Evolutionary conservation across 257 asterid genomes (phyloP).

Genomic region (Solanum gracilifrons): DNA sequence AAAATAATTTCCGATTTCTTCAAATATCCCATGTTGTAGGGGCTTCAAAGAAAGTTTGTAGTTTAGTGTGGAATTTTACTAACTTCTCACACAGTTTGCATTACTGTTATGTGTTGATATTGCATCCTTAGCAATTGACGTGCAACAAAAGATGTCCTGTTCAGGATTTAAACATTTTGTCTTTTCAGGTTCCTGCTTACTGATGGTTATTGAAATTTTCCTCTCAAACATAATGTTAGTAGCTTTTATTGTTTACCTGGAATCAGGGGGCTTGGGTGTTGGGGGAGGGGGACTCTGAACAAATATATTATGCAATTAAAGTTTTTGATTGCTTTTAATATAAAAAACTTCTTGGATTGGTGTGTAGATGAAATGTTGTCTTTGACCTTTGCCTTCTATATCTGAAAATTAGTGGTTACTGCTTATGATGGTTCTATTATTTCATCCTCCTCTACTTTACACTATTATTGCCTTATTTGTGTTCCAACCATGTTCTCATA

Average conservation of each 20-base stretch:
- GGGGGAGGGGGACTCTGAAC: not conserved
- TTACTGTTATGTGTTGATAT: not conserved
- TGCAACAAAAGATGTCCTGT: not conserved
- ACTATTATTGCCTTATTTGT: not conserved
- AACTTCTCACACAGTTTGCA: not conserved
- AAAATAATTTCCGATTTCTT: not conserved
- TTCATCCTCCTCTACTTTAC: not conserved
- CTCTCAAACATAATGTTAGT: not conserved
- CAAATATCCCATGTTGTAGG: not conserved
- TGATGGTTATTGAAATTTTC: not conserved
- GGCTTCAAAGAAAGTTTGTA: not conserved
- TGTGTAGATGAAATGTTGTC: not conserved
- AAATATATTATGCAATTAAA: not conserved
- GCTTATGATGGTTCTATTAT: not conserved
- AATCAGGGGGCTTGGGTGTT: not conserved
- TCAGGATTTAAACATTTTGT: not conserved
- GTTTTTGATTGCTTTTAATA: not conserved
- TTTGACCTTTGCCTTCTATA: not conserved
- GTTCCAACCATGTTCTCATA: constrained; percentile 4
- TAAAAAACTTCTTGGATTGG: not conserved
- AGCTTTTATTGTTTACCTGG: not conserved
- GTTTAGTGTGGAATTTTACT: not conserved
- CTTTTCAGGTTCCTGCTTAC: not conserved
- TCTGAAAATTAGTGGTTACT: not conserved
- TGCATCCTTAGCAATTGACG: not conserved